phyloP scores from a whole-genome alignment of 805 yeast species.

The Pichia occidentalis region DNA sequence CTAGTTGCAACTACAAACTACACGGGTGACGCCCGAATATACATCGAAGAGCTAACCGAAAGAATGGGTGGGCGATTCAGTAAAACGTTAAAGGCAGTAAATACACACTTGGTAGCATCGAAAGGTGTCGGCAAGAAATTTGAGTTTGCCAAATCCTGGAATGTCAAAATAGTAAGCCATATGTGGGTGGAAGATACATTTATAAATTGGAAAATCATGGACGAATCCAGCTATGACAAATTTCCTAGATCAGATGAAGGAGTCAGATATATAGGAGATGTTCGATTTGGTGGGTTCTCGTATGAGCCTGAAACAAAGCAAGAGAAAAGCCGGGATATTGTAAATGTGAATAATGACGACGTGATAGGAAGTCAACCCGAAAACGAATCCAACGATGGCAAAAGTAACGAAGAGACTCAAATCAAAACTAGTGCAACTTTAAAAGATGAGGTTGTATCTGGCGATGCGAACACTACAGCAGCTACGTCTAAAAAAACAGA shows the following conservation, averaged over 20 bases:
- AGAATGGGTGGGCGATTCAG: constrained; percentile 76
- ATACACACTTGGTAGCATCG: constrained; percentile 70
- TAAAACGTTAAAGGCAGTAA: constrained; percentile 47
- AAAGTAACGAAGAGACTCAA: neutral
- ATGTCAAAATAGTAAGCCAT: constrained; percentile 62
- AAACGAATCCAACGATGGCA: too few species aligned
- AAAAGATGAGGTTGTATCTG: too few species aligned
- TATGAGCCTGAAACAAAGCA: neutral
- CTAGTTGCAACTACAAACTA: constrained; percentile 70
- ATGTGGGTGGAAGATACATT: constrained; percentile 85
- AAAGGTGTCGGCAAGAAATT: constrained; percentile 66
- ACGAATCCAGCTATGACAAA: constrained; percentile 41
- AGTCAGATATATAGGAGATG: constrained; percentile 42
- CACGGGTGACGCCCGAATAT: constrained; percentile 76
- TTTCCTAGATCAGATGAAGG: constrained; percentile 33
- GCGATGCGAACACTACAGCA: too few species aligned
- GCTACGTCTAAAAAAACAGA: too few species aligned
- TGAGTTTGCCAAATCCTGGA: constrained; percentile 68
- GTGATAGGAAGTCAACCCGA: too few species aligned
- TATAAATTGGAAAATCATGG: constrained; percentile 49
- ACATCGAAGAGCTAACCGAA: constrained; percentile 55
- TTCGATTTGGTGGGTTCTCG: constrained; percentile 3
- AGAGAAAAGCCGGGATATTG: neutral
- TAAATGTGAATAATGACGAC: too few species aligned
- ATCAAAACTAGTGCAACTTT: neutral